Conservation (phyloP, 2,329 filamentous ascomycete genomes). For the Ramularia endophylla region DNA sequence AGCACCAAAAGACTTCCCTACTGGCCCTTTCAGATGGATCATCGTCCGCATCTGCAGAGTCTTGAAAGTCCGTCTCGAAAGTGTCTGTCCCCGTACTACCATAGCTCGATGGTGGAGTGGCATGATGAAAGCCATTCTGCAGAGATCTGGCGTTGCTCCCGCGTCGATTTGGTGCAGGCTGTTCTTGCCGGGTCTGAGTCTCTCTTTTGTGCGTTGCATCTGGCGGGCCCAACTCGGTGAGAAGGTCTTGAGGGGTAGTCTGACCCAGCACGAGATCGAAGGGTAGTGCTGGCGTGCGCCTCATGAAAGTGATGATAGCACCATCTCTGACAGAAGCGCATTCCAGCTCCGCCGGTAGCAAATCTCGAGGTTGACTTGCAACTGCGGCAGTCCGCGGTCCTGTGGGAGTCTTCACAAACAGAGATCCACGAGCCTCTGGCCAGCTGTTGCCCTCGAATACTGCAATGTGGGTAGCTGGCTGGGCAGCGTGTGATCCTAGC, state of each 20-base stretch:
- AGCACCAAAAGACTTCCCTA: constrained; percentile 80
- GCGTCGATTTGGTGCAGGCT: constrained; percentile 16
- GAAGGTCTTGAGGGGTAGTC: constrained; percentile 85
- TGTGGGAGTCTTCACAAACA: constrained; percentile 71
- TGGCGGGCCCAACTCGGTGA: constrained; percentile 85
- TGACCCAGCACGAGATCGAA: constrained; percentile 73
- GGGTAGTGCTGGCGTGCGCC: constrained; percentile 60
- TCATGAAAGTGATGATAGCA: constrained; percentile 70
- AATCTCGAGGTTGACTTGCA: constrained; percentile 65
- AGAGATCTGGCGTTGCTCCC: constrained; percentile 20
- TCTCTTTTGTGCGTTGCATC: constrained; percentile 70
- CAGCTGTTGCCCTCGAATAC: constrained; percentile 88
- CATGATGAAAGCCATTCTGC: constrained; percentile 21
- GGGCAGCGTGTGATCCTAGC: constrained; percentile 70
- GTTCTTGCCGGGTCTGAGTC: constrained; percentile 12
- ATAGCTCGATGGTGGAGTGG: constrained; percentile 32
- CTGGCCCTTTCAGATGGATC: constrained; percentile 54
- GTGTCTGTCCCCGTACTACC: constrained; percentile 39
- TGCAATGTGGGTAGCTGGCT: constrained; percentile 78
- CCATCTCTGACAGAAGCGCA: constrained; percentile 70
- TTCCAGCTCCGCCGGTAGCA: constrained; percentile 83
- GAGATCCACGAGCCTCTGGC: constrained; percentile 68
- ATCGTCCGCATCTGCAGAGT: constrained; percentile 46
- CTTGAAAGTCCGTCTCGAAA: constrained; percentile 39
- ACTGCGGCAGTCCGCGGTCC: constrained; percentile 68